Base-by-base conservation (phyloP, 2,329 filamentous ascomycete genomes). In the Penicillium sp. region DNA sequence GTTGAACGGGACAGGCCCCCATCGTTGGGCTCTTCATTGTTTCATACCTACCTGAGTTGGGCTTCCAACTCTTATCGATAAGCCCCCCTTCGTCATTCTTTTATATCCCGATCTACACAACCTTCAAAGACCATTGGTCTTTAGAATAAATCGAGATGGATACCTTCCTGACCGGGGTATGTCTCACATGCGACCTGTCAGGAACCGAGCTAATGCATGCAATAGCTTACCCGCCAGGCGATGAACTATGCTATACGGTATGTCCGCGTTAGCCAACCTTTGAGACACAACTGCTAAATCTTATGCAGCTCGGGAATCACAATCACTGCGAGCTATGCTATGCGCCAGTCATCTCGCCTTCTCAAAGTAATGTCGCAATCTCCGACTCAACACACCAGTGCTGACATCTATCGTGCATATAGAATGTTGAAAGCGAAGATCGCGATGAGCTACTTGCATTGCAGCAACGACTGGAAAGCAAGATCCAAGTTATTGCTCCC, bases 401-500 rank as follows among this genome's bases (percentile, higher is more conserved):
- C 53, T 61, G 43, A 56, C 10, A 22, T 7, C 18, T 29, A 8
- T 43, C 21, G 16, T n/a, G 48, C 8, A 18, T 41, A 13, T 58
- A 83, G 78, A 87, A 85, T 39, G 86, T 94, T 13, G 86, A 91
- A 63, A 84, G 92, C 65, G 83, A 81, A 62, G 81, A 86, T 27
- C 81, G 88, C 46, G 83, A 88, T 55, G 89, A 96, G 70, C 80
- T 97, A 5, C 80, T 84, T 53, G 72, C 76, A 2, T 77, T 97
- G 11, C 91, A 95, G 67, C 80, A 85, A 49, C 83, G 88, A 1
- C 80, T 97, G 4, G 85, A 96, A 64, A 86, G 83, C 72, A 97
- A 96, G 72, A 96, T 97, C 65, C 88, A 86, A 74, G 90, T 96
- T 60, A 87, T 97, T 43, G 92, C 91, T 10, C 92, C 92, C 1